Conservation (phyloP, 768 basidiomycete species). For the Tylopilus vinaceipallidus region DNA sequence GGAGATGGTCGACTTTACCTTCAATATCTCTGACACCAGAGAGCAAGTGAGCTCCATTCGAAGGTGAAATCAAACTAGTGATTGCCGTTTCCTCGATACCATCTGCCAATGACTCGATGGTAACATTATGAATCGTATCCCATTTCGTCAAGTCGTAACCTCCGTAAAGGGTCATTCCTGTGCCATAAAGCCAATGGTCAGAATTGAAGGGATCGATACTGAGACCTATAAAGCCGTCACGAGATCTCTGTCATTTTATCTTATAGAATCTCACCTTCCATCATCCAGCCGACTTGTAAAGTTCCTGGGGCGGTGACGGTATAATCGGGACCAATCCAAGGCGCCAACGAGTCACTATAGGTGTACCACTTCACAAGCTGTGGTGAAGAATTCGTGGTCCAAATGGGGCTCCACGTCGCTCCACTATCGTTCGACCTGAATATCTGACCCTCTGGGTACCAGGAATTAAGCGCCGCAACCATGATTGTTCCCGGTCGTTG, state of each 20-base stretch:
- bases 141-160: conserved; percentile 56
- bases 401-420: conserved; percentile 55
- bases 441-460: conserved; percentile 63
- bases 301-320: conserved; percentile 43
- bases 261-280: conserved; percentile 44
- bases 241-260: neutral
- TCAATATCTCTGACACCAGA: conserved; percentile 53
- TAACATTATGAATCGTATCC: conserved; percentile 58
- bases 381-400: conserved; percentile 52
- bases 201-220: conserved; percentile 66
- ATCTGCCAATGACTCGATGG: conserved; percentile 57
- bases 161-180: conserved; percentile 62
- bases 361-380: conserved; percentile 45
- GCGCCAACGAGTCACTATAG: conserved; percentile 54
- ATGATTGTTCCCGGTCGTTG: conserved; percentile 63
- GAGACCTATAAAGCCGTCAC: conserved; percentile 35
- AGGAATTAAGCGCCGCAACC: conserved; percentile 64
- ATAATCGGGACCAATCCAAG: conserved; percentile 55
- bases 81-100: conserved; percentile 66
- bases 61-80: conserved; percentile 57
- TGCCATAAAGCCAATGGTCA: conserved; percentile 71
- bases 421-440: conserved; percentile 61
- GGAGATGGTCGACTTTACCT: neutral
- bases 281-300: conserved; percentile 68
- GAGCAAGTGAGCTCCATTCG: conserved; percentile 53